Evolutionary conservation across 1,284 basidiomycete species (phyloP), one percentile per base, ranked within the genome.

Genomic region (Coniophora puteana): DNA sequence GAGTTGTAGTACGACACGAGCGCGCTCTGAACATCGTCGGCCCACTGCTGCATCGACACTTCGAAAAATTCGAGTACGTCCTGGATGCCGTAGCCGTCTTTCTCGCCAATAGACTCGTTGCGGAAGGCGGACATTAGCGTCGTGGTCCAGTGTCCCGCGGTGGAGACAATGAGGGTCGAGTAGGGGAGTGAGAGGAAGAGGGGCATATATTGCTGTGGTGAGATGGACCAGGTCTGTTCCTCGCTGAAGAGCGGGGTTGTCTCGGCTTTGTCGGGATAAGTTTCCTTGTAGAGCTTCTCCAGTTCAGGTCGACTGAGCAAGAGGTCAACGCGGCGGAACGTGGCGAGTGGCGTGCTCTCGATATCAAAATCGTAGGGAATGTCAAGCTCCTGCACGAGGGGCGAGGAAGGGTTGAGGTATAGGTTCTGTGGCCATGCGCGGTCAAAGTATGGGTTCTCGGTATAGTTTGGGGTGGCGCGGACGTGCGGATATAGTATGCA

Each of bases 91-190:
- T 65, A 64, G 1, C 68, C 67, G 0, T 57, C 60, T 8, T 54
- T 57, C 1, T 61, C 57, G 8, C 57, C 54, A 14, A 59, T 57
- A 1, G 47, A 51, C 14, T 66, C 61, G 38, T 74, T 61, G 3
- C 59, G 57, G 43, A 74, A 72, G 4, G 72, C 79, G 8, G 58
- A 52, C 53, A 83, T 70, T 24, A 78, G 54, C 2, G 67, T 73
- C 6, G 74, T 74, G 3, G 78, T 82, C 81, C 81, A 84, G 53
- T 84, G 81, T 1, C 80, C 80, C 4, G 62, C 81, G 0, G 81
- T 83, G 59, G 70, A 78, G 20, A 75, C 68, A 43, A 84, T 52
- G 53, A 84, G 60, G 10, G 77, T 80, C 29, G 68, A 68, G 53
- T 80, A 84, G 0, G 68, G 58, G 1, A 73, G 66, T 1, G 62